Evolutionary conservation across 768 basidiomycete species (phyloP).

Genomic region (Boletus fagicola): DNA sequence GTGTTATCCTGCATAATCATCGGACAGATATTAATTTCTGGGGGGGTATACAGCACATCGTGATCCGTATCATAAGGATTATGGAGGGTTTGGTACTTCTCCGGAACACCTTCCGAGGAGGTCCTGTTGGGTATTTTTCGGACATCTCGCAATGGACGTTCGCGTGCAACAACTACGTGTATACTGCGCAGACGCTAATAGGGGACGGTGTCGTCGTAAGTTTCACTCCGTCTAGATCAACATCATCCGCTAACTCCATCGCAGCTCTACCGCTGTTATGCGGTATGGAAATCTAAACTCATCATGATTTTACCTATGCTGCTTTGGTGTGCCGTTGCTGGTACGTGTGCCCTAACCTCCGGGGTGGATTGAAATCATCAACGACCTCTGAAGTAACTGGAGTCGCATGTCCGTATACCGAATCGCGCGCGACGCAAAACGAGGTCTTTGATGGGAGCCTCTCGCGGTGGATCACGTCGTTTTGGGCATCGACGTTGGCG

Average conservation of each 20-base stretch:
- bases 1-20: background rate
- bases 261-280: background rate
- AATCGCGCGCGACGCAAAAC: no score
- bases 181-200: background rate
- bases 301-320: background rate
- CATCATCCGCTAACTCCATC: background rate
- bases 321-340: background rate
- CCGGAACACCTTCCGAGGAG: background rate
- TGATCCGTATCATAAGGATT: background rate
- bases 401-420: background rate
- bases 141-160: background rate
- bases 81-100: background rate
- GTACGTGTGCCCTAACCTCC: background rate
- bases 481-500: slow-evolving; percentile 1
- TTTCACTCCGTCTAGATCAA: background rate
- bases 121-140: background rate
- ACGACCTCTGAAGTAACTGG: background rate
- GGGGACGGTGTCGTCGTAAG: background rate
- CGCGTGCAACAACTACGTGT: background rate
- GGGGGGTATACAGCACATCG: background rate
- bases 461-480: background rate
- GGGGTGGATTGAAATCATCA: background rate
- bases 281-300: background rate
- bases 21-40: background rate
- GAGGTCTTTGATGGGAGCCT: background rate